Percentiles rank a stretch among this genome's conserved stretches.
Conservation (phyloP, 1,139 yeast species). For the Taphrina wiesneri region DNA sequence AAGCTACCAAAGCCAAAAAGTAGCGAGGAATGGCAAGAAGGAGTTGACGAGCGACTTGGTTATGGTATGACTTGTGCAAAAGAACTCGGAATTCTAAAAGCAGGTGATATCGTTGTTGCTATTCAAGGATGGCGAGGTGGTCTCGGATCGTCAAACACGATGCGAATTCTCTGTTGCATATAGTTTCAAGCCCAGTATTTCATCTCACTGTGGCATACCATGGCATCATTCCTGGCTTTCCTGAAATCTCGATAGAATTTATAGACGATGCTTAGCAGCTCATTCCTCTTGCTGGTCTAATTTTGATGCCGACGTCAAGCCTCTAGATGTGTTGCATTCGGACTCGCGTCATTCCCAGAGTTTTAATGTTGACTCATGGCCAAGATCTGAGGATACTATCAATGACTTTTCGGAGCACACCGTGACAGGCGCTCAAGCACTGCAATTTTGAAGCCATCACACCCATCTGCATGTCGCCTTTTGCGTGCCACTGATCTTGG, state of each 20-base stretch:
- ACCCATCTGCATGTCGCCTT: not conserved
- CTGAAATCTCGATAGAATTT: not conserved
- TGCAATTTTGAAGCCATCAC: not conserved
- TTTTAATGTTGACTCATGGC: not conserved
- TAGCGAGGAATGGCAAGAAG: slow-evolving; percentile 81
- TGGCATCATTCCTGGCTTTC: not conserved
- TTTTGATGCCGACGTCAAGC: not conserved
- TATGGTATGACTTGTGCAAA: slow-evolving; percentile 92
- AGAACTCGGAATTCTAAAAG: slow-evolving; percentile 76
- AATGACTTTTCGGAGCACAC: not conserved
- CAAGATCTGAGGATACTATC: not conserved
- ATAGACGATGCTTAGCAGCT: not conserved
- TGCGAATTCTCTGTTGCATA: slow-evolving; percentile 55
- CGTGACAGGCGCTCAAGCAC: not conserved
- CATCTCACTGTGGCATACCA: no score
- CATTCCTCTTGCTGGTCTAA: not conserved
- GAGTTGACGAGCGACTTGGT: slow-evolving; percentile 91
- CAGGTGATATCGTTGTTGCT: slow-evolving; percentile 89
- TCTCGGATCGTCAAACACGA: slow-evolving; percentile 97
- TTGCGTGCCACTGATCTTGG: not conserved
- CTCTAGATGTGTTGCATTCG: no score
- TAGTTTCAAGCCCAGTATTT: not conserved
- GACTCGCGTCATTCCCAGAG: no score
- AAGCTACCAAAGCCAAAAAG: slow-evolving; percentile 57
- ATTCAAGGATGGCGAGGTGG: slow-evolving; percentile 99